A percentile compares a stretch with the other conserved stretches of the same genome.
Evolutionary conservation across 805 yeast genomes (phyloP).

Genomic region (Barnettozyma vustinii): DNA sequence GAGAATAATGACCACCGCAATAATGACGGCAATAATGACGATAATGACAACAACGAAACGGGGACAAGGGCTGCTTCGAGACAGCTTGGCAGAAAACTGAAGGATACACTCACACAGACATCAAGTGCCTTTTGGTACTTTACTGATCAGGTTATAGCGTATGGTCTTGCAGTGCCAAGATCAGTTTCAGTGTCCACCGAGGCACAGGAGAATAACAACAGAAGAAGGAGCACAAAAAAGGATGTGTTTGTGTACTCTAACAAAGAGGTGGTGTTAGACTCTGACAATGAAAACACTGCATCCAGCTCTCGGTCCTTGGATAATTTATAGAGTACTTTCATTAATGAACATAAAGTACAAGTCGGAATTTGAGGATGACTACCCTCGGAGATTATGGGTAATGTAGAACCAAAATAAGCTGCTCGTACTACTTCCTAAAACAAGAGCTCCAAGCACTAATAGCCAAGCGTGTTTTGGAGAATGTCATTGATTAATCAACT

Average conservation of each 20-base stretch:
- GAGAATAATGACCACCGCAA: constrained; percentile 16
- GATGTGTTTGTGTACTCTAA: constrained; percentile 40
- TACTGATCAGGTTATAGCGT: constrained; percentile 50
- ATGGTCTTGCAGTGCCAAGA: constrained; percentile 53
- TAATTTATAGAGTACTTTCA: neutral
- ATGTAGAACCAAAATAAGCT: neutral
- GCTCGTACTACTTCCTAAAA: neutral
- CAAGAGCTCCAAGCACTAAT: neutral
- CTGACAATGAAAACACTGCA: constrained; percentile 22
- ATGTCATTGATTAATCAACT: constrained; percentile 48
- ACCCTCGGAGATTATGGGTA: neutral
- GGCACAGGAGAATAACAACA: constrained; percentile 20
- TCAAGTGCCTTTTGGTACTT: constrained; percentile 37
- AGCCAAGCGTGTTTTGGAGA: neutral
- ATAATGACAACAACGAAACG: constrained; percentile 1
- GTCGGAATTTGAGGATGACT: neutral
- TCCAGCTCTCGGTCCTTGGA: neutral
- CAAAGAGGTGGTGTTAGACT: constrained; percentile 36
- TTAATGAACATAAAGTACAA: neutral
- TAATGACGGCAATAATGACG: constrained; percentile 5
- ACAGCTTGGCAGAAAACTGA: constrained; percentile 12
- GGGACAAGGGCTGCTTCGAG: neutral
- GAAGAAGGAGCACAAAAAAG: constrained; percentile 25
- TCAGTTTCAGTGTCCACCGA: constrained; percentile 33
- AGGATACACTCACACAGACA: constrained; percentile 25